Percentiles rank a stretch among this genome's conserved stretches.
phyloP scores from a whole-genome alignment of 148 eudicot species.

The Hydrangea macrophylla region DNA sequence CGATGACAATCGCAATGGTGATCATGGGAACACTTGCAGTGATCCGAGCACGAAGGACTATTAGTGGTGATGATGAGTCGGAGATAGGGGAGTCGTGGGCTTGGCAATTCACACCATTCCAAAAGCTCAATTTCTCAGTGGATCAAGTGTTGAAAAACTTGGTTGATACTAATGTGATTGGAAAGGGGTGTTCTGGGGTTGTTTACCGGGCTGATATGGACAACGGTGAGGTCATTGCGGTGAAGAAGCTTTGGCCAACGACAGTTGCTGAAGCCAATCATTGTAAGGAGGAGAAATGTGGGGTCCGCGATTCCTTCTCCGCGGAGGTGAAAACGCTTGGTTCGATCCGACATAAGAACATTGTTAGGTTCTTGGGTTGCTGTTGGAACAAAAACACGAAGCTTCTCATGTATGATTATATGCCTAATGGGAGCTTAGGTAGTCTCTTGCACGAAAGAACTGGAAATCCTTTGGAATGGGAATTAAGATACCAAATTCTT shows the following conservation, averaged over 20 bases:
- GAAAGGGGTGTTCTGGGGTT: slow-evolving; percentile 86
- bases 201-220: slow-evolving; percentile 76
- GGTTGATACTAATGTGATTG: slow-evolving; percentile 71
- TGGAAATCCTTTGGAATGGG: slow-evolving; percentile 77
- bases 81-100: slow-evolving; percentile 64
- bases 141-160: slow-evolving; percentile 67
- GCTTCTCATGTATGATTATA: slow-evolving; percentile 86
- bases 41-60: slow-evolving; percentile 48
- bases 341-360: slow-evolving; percentile 79
- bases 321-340: slow-evolving; percentile 86
- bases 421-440: slow-evolving; percentile 95
- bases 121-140: slow-evolving; percentile 68
- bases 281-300: slow-evolving; percentile 34
- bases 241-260: slow-evolving; percentile 84
- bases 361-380: slow-evolving; percentile 77
- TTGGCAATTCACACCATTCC: slow-evolving; percentile 87
- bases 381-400: slow-evolving; percentile 76
- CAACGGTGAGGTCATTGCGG: slow-evolving; percentile 71
- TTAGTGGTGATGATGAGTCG: slow-evolving; percentile 49
- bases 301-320: slow-evolving; percentile 79
- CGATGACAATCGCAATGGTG: slow-evolving; percentile 58
- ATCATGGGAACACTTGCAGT: slow-evolving; percentile 65
- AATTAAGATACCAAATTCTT: slow-evolving; percentile 63
- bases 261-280: slow-evolving; percentile 20
- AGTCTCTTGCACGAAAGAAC: slow-evolving; percentile 71